Evolutionary conservation across 805 yeast species (phyloP), one percentile per base, ranked within the genome.

Genomic region (Spathaspora boniae): DNA sequence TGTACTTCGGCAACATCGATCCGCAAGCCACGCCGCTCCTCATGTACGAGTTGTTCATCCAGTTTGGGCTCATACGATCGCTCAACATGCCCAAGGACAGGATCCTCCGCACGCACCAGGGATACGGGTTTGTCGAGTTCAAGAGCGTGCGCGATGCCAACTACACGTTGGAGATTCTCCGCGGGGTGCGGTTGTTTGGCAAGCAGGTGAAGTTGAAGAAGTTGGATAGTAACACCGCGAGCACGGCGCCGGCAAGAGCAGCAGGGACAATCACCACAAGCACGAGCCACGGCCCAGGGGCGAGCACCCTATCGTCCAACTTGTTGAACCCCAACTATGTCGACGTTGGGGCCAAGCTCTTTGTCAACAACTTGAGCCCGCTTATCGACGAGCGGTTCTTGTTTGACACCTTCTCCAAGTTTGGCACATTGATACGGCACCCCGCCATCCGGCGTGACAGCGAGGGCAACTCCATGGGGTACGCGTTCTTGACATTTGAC

Each of bases 101-200:
- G 42, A 68, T 88, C 4, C 59, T 77, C 19, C 76, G 75, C 41
- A 64, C 73, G 1, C 88, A 84, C 49, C 94, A 83, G 50, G 97
- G 97, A 4, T 91, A 69, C 62, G 97, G 95, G 7, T 91, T 93
- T 60, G 82, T 84, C 1, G 93, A 86, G 52, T 81, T 84, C 49
- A 58, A 64, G 33, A 62, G 68, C 11, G 59, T 62, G 2, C 65
- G 60, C 14, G 96, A 87, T 47, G 82, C 83, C 0, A 82, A 78
- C 6, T 91, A 88, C 53, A 86, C 80, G 1, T 57, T 73, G 23
- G 69, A 74, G 39, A 57, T 84, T 1, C 54, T 86, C 52, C 65
- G 72, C 40, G 88, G 87, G 5, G 60, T 78, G 2, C 61, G 74
- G 25, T 57, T 89, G 30, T 85, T 56, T 52, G 85, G 81, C 2